Conservation (phyloP, 2,329 filamentous ascomycete species). For the Huntiella decipiens region DNA sequence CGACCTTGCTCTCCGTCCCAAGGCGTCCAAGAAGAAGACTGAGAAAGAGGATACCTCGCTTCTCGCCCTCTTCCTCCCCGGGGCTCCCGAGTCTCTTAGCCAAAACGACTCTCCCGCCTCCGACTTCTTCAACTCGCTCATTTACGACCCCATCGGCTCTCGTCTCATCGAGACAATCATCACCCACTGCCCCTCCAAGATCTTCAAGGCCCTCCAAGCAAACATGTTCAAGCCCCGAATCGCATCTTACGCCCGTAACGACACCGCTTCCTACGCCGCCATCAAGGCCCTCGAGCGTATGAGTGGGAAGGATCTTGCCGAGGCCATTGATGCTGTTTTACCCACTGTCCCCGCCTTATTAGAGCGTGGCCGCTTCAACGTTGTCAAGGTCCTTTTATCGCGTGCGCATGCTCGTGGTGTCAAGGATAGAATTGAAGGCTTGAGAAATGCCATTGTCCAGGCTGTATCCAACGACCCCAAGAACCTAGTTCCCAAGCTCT, state of each 20-base stretch:
- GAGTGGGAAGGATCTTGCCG: constrained; percentile 66
- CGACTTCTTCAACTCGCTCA: constrained; percentile 63
- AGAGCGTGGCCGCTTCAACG: constrained; percentile 54
- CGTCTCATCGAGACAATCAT: constrained; percentile 77
- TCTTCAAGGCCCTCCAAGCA: constrained; percentile 75
- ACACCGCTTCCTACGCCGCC: constrained; percentile 75
- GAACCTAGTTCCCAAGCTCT: constrained; percentile 30
- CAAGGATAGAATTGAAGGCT: constrained; percentile 28
- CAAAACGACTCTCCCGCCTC: constrained; percentile 55
- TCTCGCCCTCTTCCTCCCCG: constrained; percentile 60
- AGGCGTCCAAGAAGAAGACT: constrained; percentile 36
- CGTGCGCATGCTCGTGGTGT: constrained; percentile 53
- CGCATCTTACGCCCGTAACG: constrained; percentile 66
- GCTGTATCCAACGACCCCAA: constrained; percentile 29
- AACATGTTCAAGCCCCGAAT: constrained; percentile 66
- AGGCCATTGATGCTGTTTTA: constrained; percentile 50
- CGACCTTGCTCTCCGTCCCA: constrained; percentile 56
- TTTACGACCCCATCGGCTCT: constrained; percentile 83
- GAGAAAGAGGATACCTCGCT: constrained; percentile 30
- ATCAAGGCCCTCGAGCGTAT: constrained; percentile 67
- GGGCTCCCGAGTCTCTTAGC: constrained; percentile 47
- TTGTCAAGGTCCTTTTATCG: constrained; percentile 68
- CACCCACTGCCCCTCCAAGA: constrained; percentile 59
- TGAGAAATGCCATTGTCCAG: constrained; percentile 29
- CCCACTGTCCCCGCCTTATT: constrained; percentile 58